Base-by-base conservation (phyloP, 2,329 filamentous ascomycete species). In the Blastomyces gilchristii region DNA sequence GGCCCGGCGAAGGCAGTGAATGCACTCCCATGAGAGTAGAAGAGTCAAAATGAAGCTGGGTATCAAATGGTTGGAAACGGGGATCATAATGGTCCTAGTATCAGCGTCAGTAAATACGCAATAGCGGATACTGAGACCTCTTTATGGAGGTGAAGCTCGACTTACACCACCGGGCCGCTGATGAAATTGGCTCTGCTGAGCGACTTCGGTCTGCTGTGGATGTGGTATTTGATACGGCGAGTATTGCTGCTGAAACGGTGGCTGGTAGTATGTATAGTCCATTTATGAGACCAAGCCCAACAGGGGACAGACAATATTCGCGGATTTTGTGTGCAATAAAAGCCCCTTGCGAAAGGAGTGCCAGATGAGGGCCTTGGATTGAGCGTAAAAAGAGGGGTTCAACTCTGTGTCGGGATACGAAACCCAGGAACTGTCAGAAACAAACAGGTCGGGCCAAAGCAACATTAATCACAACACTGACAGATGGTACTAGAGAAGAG, bases 201-300 rank as follows among this genome's bases (percentile, higher is more conserved):
- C 72, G 64, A 70, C 71, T 65, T 72, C 73, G 18, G 71, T 70
- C 43, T 76, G 76, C 60, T 74, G 74, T 74, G 72, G 68, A 69
- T 71, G 72, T 22, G 79, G 75, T 64, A 82, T 72, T 60, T 77
- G 78, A 59, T 81, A 76, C 65, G 81, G 80, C 49, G 78, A 77
- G 68, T 80, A 84, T 50, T 77, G 72, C 66, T 80, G 79, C 47
- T 76, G 74, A 53, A 69, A 68, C 22, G 71, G 69, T 58, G 69
- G 68, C 25, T 76, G 69, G 68, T 80, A 85, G 72, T 82, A 84
- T 61, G 78, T 77, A 72, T 83, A 85, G 68, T 85, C 82, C 83
- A 86, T 85, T 57, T 63, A 28, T 16, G 18, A 11, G 31, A 18
- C 47, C 31, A 54, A 2, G 28, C 34, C 59, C 18, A 43, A 14